These are phyloP conservation scores for Acanthamoeba quina DNA, from an alignment of 208 protist genomes.

Conservation along the genomic window DNA sequence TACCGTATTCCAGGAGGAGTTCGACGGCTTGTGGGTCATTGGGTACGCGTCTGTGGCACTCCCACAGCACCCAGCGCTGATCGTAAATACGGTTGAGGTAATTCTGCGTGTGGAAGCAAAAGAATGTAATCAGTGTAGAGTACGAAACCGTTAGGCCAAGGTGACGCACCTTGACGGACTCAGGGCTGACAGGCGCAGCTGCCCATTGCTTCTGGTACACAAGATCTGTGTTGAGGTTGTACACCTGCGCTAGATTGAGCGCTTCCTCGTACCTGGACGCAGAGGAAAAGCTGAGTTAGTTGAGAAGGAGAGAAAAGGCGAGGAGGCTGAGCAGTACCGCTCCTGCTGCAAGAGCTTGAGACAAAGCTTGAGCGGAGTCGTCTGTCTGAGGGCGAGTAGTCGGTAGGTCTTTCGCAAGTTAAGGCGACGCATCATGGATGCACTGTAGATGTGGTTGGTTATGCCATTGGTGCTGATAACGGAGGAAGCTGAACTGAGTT, in stretches of 20 bases:
- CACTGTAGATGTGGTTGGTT: not conserved
- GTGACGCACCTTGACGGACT: conserved; percentile 27
- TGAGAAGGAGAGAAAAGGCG: not conserved
- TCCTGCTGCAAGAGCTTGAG: conserved; percentile 20
- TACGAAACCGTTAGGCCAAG: not conserved
- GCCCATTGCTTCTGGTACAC: conserved; percentile 74
- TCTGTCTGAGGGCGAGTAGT: conserved; percentile 37
- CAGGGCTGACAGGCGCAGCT: conserved; percentile 4
- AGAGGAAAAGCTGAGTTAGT: not conserved
- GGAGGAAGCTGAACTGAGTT: not conserved
- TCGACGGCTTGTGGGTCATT: conserved; percentile 17
- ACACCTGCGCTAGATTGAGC: conserved; percentile 56
- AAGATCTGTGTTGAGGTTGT: conserved; percentile 55
- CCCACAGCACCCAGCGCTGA: conserved; percentile 67
- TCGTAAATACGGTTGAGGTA: conserved; percentile 61
- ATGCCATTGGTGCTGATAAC: not conserved
- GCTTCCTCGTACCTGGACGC: conserved; percentile 48
- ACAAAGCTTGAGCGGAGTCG: conserved; percentile 49
- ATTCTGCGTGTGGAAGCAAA: conserved; percentile 12
- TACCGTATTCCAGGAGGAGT: conserved; percentile 58
- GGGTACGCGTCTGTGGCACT: conserved; percentile 55
- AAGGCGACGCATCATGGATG: conserved; percentile 39
- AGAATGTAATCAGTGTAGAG: not conserved
- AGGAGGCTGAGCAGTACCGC: not conserved
- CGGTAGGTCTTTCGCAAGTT: conserved; percentile 54